Evolutionary conservation across 345 rosid genomes (phyloP).

Genomic region (Capsella bursapastoris): DNA sequence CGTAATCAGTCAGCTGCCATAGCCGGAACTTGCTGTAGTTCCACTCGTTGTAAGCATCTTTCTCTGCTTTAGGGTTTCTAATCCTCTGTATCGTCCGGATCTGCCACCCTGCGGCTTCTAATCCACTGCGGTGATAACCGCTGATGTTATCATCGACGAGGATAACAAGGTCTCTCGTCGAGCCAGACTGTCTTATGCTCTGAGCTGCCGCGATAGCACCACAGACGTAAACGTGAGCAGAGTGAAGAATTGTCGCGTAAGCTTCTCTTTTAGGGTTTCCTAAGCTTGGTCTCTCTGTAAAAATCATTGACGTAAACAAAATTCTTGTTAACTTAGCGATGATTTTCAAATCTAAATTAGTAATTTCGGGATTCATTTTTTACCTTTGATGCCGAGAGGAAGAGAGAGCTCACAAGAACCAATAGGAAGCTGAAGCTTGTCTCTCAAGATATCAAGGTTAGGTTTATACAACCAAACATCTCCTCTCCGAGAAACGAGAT

Average conservation of each 20-base stretch:
- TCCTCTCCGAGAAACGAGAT: conserved; percentile 61
- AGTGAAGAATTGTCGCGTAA: conserved; percentile 93
- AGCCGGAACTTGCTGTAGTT: conserved; percentile 95
- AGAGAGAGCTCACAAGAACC: conserved; percentile 98
- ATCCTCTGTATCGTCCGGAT: conserved; percentile 78
- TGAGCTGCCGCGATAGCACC: conserved; percentile 95
- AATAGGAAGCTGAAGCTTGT: conserved; percentile 74
- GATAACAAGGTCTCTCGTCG: conserved; percentile 87
- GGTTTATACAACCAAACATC: conserved; percentile 79
- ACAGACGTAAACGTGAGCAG: conserved; percentile 87
- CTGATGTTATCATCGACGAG: conserved; percentile 85
- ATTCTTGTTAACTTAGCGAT: neutral
- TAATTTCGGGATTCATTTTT: neutral
- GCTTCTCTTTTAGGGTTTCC: conserved; percentile 79
- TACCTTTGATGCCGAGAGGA: conserved; percentile 77
- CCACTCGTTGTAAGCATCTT: conserved; percentile 97
- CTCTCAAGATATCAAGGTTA: conserved; percentile 64
- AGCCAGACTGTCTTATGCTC: conserved; percentile 90
- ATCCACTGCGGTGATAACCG: conserved; percentile 77
- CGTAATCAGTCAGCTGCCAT: conserved; percentile 96
- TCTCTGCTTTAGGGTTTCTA: conserved; percentile 95
- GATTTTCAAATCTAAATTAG: neutral
- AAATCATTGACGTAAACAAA: neutral
- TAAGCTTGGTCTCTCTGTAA: conserved; percentile 56
- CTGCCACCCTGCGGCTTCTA: conserved; percentile 94